Evolutionary conservation across 768 basidiomycete genomes (phyloP), one percentile per base, ranked within the genome.

Genomic region (Agaricus subrufescens): DNA sequence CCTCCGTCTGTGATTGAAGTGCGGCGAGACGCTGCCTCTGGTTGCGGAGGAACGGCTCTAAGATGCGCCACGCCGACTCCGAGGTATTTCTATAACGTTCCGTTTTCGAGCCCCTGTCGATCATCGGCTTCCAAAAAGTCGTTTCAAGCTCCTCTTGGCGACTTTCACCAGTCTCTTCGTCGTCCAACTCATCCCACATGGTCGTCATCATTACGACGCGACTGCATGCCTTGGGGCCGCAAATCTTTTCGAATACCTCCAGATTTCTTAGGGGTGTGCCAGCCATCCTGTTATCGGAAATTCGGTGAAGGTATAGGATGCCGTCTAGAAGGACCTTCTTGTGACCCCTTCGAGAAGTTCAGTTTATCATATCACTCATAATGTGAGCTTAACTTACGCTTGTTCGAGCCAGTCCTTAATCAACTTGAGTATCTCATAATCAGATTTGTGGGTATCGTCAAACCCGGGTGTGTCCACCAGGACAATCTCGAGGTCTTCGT

Each of bases 201-300:
- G 63, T 75, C 3, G 72, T 76, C 25, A 66, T 65, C 4, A 76
- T 62, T 10, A 68, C 63, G 12, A 72, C 63, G 19, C 69, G 68
- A 19, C 23, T 58, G 12, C 69, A 52, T 4, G 69, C 65, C 4
- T 64, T 15, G 14, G 62, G 47, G 1, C 75, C 75, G 43, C 75
- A 76, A 15, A 76, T 50, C 37, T 62, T 62, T 29, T 65, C 60
- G 58, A 75, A 74, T 62, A 73, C 61, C n/a, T 59, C 56, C 45
- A 74, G 64, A 56, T 73, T 63, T 25, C 58, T 65, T 25, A 49
- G 47, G 8, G 58, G 56, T 14, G 69, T 66, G 12, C 69, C 72
- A 9, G 64, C 58, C 62, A 76, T 63, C 3, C 71, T 67, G 26
- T 58, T 55, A 19, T 60, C 57, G 3, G 65, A 56, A 25, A 67